phyloP scores from a whole-genome alignment of 768 basidiomycete genomes.

The Xerocomellus amylosporus region DNA sequence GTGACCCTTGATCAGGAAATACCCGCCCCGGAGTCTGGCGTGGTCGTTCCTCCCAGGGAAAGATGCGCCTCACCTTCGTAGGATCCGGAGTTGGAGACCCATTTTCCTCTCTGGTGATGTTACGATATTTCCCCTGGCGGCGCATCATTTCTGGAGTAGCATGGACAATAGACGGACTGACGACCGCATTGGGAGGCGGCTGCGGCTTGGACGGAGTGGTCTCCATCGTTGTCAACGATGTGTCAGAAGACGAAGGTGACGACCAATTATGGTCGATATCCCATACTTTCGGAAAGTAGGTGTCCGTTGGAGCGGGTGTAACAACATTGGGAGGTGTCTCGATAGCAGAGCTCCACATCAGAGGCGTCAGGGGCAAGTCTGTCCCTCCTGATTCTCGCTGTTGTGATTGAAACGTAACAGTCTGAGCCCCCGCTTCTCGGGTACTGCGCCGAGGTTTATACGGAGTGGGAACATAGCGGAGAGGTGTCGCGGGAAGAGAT shows the following conservation, averaged over 20 bases:
- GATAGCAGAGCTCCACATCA: slow-evolving; percentile 77
- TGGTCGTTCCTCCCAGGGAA: slow-evolving; percentile 92
- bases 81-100: slow-evolving; percentile 61
- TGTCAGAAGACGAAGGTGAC: slow-evolving; percentile 31
- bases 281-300: slow-evolving; percentile 86
- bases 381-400: slow-evolving; percentile 29
- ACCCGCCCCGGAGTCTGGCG: slow-evolving; percentile 65
- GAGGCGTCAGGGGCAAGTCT: slow-evolving; percentile 58
- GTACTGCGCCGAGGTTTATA: slow-evolving; percentile 11
- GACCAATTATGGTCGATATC: slow-evolving; percentile 50
- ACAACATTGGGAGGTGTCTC: slow-evolving; percentile 76
- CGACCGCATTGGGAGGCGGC: slow-evolving; percentile 42
- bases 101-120: slow-evolving; percentile 47
- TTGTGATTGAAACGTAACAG: slow-evolving; percentile 17
- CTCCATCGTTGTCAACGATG: slow-evolving; percentile 23
- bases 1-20: slow-evolving; percentile 65
- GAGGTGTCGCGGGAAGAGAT: slow-evolving; percentile 46
- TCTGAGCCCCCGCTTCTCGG: slow-evolving; percentile 23
- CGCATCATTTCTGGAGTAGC: slow-evolving; percentile 65
- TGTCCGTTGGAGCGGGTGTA: slow-evolving; percentile 56
- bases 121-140: slow-evolving; percentile 72
- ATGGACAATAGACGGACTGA: slow-evolving; percentile 56
- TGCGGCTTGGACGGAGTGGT: slow-evolving; percentile 15
- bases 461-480: slow-evolving; percentile 21
- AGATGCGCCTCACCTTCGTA: slow-evolving; percentile 70